phyloP scores from a whole-genome alignment of 2,329 filamentous ascomycete genomes.

The Fusarium virguliforme region DNA sequence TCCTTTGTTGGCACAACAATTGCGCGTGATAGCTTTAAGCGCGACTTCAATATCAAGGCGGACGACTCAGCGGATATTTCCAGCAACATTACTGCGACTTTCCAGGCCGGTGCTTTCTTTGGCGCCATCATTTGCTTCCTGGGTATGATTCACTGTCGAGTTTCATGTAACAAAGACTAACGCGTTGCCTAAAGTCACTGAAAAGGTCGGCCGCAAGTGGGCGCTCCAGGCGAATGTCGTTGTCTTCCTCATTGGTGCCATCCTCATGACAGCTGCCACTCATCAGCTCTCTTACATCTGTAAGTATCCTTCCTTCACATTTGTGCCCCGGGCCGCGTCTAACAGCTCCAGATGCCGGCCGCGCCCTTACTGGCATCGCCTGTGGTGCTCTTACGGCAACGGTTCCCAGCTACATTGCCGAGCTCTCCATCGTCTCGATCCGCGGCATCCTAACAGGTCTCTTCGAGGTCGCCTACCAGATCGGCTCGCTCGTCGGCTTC shows the following conservation, averaged over 20 bases:
- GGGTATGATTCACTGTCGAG: slow-evolving; percentile 41
- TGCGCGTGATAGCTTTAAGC: slow-evolving; percentile 63
- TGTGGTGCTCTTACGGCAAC: slow-evolving; percentile 72
- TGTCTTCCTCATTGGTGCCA: slow-evolving; percentile 62
- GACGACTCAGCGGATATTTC: slow-evolving; percentile 54
- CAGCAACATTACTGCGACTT: slow-evolving; percentile 64
- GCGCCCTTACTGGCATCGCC: slow-evolving; percentile 71
- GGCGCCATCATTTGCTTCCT: slow-evolving; percentile 66
- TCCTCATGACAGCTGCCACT: slow-evolving; percentile 61
- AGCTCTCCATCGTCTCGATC: slow-evolving; percentile 72
- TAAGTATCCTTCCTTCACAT: slow-evolving; percentile 8
- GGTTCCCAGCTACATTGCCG: slow-evolving; percentile 76
- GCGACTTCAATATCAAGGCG: slow-evolving; percentile 57
- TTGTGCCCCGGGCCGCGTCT: background rate
- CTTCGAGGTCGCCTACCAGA: slow-evolving; percentile 69
- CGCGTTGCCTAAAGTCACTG: slow-evolving; percentile 55
- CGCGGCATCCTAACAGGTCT: slow-evolving; percentile 72
- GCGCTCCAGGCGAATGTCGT: slow-evolving; percentile 64
- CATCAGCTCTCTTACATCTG: slow-evolving; percentile 63
- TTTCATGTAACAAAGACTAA: background rate
- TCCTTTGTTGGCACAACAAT: slow-evolving; percentile 71
- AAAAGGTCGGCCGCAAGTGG: slow-evolving; percentile 66
- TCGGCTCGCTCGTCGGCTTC: slow-evolving; percentile 68
- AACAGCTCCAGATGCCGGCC: slow-evolving; percentile 65
- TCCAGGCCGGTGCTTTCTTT: slow-evolving; percentile 68